Conservation (phyloP, 352 stramenopile genomes). For the Achlya hypogyna region DNA sequence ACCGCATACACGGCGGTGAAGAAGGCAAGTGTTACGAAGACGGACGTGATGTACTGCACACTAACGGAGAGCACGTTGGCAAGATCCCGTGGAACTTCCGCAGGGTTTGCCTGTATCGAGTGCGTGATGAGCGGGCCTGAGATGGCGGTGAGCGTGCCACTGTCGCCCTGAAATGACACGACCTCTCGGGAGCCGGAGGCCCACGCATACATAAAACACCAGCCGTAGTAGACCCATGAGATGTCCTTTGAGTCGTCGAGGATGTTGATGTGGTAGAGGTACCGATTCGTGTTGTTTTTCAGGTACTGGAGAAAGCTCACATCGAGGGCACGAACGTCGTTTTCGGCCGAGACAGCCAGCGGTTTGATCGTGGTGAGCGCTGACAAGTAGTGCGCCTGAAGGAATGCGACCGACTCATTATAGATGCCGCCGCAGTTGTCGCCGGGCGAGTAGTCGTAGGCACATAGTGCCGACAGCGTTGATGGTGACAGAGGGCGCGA, state of each 20-base stretch:
- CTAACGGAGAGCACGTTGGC: neutral
- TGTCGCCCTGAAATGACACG: conserved; percentile 11
- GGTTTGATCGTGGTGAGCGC: neutral
- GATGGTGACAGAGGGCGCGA: neutral
- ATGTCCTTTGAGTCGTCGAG: neutral
- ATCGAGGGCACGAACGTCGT: neutral
- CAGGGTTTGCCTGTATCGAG: neutral
- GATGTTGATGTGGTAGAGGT: conserved; percentile 2
- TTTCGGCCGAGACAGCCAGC: neutral
- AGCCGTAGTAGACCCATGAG: conserved; percentile 2
- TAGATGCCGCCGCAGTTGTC: neutral
- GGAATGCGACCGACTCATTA: neutral
- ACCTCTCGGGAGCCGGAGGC: conserved; percentile 7
- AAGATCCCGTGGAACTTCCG: neutral
- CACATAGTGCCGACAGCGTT: neutral
- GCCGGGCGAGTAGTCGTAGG: neutral
- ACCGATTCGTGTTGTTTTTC: neutral
- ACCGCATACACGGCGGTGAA: neutral
- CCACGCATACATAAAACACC: conserved; percentile 10
- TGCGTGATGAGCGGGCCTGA: neutral
- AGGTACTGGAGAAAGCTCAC: conserved; percentile 3
- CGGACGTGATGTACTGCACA: neutral
- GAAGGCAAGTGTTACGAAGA: neutral
- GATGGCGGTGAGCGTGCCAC: conserved; percentile 2
- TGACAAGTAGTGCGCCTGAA: neutral